Conservation (phyloP, 2,329 filamentous ascomycete species). For the Aureobasidium sp. region DNA sequence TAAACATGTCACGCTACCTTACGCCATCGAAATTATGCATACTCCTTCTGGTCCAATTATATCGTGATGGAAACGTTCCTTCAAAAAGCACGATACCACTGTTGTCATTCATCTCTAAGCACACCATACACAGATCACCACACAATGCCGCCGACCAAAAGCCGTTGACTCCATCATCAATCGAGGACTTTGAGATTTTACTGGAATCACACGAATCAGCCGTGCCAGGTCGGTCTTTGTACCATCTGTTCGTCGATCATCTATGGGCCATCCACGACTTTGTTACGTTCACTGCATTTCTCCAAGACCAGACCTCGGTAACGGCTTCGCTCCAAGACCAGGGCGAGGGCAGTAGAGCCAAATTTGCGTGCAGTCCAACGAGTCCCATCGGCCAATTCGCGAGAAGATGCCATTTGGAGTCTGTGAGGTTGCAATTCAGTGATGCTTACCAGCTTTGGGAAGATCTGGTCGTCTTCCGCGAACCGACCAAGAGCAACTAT, state of each 20-base stretch:
- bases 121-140: slow-evolving; percentile 39
- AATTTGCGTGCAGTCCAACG: slow-evolving; percentile 61
- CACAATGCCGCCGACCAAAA: slow-evolving; percentile 12
- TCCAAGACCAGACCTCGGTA: slow-evolving; percentile 11
- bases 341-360: slow-evolving; percentile 44
- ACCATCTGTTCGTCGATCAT: slow-evolving; percentile 74
- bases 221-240: slow-evolving; percentile 72
- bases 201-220: slow-evolving; percentile 39
- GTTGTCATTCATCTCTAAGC: slow-evolving; percentile 69
- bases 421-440: slow-evolving; percentile 70
- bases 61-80: slow-evolving; percentile 36
- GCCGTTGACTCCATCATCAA: slow-evolving; percentile 33
- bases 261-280: slow-evolving; percentile 64
- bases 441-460: slow-evolving; percentile 75
- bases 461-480: slow-evolving; percentile 71
- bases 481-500: slow-evolving; percentile 62
- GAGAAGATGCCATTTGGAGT: slow-evolving; percentile 70
- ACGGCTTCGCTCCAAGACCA: slow-evolving; percentile 37
- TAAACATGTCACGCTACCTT: slow-evolving; percentile 68
- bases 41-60: slow-evolving; percentile 73
- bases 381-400: slow-evolving; percentile 71
- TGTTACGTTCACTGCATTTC: slow-evolving; percentile 12
- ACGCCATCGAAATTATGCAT: slow-evolving; percentile 85
- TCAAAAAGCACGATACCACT: slow-evolving; percentile 52
- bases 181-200: slow-evolving; percentile 25